A percentile compares a stretch with the other conserved stretches of the same genome.
phyloP scores from a whole-genome alignment of 176 grass and related monocot genomes.

The Eremochloa ophiuroides region DNA sequence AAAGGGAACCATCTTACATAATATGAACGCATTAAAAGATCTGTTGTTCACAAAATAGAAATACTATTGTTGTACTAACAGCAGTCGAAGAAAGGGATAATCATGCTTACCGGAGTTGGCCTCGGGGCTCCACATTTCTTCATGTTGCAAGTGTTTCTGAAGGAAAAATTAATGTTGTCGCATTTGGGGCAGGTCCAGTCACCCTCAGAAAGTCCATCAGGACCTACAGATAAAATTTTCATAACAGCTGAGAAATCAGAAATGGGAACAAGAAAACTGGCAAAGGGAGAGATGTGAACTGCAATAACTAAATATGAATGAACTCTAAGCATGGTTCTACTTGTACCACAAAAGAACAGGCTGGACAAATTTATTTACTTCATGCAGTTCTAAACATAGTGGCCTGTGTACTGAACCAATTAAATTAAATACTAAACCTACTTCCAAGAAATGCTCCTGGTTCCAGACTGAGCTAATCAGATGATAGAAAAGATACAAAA shows the following conservation, averaged over 20 bases:
- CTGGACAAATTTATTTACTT: not conserved
- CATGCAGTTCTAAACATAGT: not conserved
- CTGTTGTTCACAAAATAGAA: not conserved
- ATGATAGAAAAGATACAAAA: not conserved
- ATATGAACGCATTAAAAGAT: not conserved
- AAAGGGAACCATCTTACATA: not conserved
- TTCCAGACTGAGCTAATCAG: not conserved
- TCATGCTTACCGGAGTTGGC: conserved; percentile 52
- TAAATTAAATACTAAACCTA: not conserved
- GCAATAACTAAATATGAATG: not conserved
- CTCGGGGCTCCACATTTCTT: conserved; percentile 92
- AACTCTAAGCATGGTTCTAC: not conserved
- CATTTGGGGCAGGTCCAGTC: conserved; percentile 92
- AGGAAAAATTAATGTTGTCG: conserved; percentile 86
- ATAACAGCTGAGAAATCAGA: conserved; percentile 4
- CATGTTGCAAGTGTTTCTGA: conserved; percentile 95
- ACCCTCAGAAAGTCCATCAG: conserved; percentile 79
- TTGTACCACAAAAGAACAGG: not conserved
- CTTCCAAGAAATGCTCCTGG: not conserved
- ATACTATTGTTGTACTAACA: not conserved
- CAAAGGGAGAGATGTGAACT: not conserved
- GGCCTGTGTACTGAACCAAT: not conserved
- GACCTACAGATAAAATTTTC: conserved; percentile 44
- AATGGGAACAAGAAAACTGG: not conserved
- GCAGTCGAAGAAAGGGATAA: not conserved